Base-by-base conservation (phyloP, 1,284 basidiomycete species). In the Ceratobasidium sp. region DNA sequence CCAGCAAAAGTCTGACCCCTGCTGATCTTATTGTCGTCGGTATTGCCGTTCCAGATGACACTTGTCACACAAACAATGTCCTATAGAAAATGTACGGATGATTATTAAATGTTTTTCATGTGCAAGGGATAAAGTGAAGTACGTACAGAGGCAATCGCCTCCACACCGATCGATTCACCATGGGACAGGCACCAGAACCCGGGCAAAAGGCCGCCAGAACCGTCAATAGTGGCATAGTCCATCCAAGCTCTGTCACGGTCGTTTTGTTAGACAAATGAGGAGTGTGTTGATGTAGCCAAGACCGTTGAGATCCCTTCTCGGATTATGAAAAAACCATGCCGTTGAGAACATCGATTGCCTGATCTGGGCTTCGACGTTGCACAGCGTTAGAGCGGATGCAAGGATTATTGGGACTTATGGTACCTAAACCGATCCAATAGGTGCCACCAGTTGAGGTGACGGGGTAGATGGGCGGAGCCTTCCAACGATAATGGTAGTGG, bases 171-270 rank as follows among this genome's bases (percentile, higher is more conserved):
- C 94, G 88, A 88, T 83, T 95, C 94, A 61, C 94, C 93, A 82
- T 90, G 94, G 23, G 94, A 92, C 1, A 94, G 94, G 40, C 94
- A 87, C 93, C 92, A 94, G 85, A 88, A 93, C 77, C 87, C 88
- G 17, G 93, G 91, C 6, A 94, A 82, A 15, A 90, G 89, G 7
- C 93, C 93, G 76, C 91, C 93, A 7, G 93, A 91, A 82, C 96
- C 92, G 82, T 92, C 90, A 80, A 97, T 94, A 96, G 86, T 84
- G 93, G 88, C 87, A 94, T 91, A 0, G 93, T 92, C 91, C 92
- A 96, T 10, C 93, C 96, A 79, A 97, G 86, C 87, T 96, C 91
- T 40, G 89, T 94, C 56, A 96, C 80, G 69, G 96, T 84, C 78
- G 92, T 87, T 74, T 88, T 82, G 84, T 96, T 94, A 74, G 86